Conservation (phyloP, 441 rosid genomes). For the Arabidopsis hybrid region DNA sequence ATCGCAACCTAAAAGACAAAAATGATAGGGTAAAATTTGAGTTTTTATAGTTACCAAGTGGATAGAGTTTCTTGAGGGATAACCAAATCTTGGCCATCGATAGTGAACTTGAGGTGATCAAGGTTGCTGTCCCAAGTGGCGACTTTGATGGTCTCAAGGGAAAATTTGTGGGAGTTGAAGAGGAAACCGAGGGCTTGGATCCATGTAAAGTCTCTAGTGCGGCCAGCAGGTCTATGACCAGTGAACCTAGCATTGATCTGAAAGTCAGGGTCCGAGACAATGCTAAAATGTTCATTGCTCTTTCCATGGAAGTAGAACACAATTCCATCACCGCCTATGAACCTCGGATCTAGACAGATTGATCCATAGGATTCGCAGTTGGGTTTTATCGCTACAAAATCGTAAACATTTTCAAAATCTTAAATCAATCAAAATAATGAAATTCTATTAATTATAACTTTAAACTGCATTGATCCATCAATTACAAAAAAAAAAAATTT, state of each 20-base stretch:
- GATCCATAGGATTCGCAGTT: constrained; percentile 10
- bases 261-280: constrained; percentile 52
- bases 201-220: constrained; percentile 81
- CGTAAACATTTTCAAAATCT: background rate
- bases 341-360: constrained; percentile 49
- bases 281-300: constrained; percentile 52
- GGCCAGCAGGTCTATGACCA: constrained; percentile 49
- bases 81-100: constrained; percentile 54
- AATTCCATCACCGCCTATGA: constrained; percentile 57
- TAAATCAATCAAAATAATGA: background rate
- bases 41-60: constrained; percentile 45
- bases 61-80: constrained; percentile 59
- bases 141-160: constrained; percentile 64
- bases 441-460: background rate
- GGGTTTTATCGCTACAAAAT: constrained; percentile 10
- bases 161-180: constrained; percentile 57
- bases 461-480: background rate
- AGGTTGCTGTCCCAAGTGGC: constrained; percentile 60
- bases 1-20: background rate
- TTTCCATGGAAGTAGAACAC: constrained; percentile 64
- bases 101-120: constrained; percentile 63
- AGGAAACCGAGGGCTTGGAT: constrained; percentile 81
- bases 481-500: background rate
- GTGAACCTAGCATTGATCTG: constrained; percentile 59
- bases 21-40: background rate